A percentile compares a stretch with the other conserved stretches of the same genome.
Evolutionary conservation across 495 filamentous ascomycete species (phyloP).

Genomic region (Penicillium macrosclerotiorum): DNA sequence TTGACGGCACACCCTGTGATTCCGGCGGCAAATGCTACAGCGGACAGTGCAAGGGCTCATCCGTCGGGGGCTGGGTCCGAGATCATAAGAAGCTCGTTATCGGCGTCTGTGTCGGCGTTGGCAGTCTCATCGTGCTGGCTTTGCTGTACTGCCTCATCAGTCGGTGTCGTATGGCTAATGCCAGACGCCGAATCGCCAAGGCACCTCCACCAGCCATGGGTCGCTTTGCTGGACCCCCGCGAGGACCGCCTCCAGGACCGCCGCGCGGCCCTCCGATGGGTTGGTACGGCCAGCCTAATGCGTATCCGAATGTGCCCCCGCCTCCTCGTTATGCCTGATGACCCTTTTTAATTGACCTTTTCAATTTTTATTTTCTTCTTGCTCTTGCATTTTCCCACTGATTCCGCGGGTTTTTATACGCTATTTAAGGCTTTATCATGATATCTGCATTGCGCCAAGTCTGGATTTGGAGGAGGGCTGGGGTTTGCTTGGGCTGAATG

Average conservation of each 20-base stretch:
- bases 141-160: constrained; percentile 58
- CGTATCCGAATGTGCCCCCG: constrained; percentile 30
- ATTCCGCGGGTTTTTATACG: too few species aligned
- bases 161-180: constrained; percentile 41
- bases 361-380: neutral
- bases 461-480: too few species aligned
- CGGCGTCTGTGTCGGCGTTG: constrained; percentile 65
- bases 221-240: constrained; percentile 23
- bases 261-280: constrained; percentile 22
- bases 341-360: neutral
- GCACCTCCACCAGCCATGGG: constrained; percentile 23
- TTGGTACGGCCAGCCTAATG: constrained; percentile 23
- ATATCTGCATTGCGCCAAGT: too few species aligned
- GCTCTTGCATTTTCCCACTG: too few species aligned
- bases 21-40: constrained; percentile 77
- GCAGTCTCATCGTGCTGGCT: constrained; percentile 62
- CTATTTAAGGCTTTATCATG: too few species aligned
- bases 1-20: constrained; percentile 87
- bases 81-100: constrained; percentile 74
- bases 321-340: constrained; percentile 18
- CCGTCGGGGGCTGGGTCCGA: constrained; percentile 62
- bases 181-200: constrained; percentile 31
- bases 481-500: too few species aligned
- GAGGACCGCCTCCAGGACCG: neutral
- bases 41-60: constrained; percentile 66